A percentile compares a stretch with the other conserved stretches of the same genome.
Evolutionary conservation across 2,329 filamentous ascomycete species (phyloP).

Genomic region (Aspergillus sp.): DNA sequence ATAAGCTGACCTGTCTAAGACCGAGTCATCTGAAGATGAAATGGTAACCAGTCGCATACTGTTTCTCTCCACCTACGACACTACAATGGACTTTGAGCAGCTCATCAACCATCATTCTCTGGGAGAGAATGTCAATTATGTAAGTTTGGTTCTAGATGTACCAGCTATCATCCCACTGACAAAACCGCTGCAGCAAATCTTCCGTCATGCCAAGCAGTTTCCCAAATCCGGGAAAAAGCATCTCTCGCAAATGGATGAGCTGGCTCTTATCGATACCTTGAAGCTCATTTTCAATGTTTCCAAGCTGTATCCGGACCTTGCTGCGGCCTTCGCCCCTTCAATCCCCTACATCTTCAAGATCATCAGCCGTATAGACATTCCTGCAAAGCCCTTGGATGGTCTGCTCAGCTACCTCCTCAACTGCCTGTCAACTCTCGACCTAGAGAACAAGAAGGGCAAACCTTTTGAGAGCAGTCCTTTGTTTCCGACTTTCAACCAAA

Average conservation of each 20-base stretch:
- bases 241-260: conserved; percentile 59
- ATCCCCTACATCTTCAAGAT: conserved; percentile 71
- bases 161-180: conserved; percentile 18
- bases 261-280: conserved; percentile 79
- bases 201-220: conserved; percentile 64
- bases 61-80: conserved; percentile 77
- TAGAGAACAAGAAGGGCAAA: conserved; percentile 56
- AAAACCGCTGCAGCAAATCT: conserved; percentile 54
- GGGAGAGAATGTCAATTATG: conserved; percentile 64
- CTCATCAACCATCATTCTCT: conserved; percentile 67
- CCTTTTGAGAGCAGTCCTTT: conserved; percentile 51
- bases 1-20: neutral
- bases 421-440: conserved; percentile 74
- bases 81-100: conserved; percentile 63
- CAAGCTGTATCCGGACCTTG: conserved; percentile 66
- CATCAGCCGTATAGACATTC: conserved; percentile 60
- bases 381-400: conserved; percentile 67
- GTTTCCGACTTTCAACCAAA: conserved; percentile 65
- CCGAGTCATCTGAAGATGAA: conserved; percentile 75
- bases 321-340: conserved; percentile 63
- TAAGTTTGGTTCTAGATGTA: conserved; percentile 20
- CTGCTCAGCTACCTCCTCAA: conserved; percentile 74
- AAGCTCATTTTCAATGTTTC: conserved; percentile 90
- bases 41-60: conserved; percentile 79
- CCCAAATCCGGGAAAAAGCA: conserved; percentile 39